phyloP scores from a whole-genome alignment of 805 yeast species.

The Tetrapisispora pingtungensis region DNA sequence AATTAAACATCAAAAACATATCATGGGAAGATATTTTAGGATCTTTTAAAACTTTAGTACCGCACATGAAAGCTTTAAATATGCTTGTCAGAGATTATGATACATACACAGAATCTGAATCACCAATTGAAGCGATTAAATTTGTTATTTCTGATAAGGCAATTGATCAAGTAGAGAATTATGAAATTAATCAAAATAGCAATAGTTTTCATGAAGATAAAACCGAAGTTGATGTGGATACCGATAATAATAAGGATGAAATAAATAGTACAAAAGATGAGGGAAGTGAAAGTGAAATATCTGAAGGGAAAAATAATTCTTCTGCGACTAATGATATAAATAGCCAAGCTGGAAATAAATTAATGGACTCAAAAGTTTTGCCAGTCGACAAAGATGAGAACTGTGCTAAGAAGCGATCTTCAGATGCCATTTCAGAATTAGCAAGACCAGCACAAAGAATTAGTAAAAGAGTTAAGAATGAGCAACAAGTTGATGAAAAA shows the following conservation, averaged over 20 bases:
- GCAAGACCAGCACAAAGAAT: constrained; percentile 26
- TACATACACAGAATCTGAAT: constrained; percentile 41
- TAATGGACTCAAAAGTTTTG: too few relatives aligned
- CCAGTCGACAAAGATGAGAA: neutral
- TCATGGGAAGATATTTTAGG: constrained; percentile 25
- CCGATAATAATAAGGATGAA: neutral
- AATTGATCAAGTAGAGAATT: neutral
- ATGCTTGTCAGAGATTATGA: constrained; percentile 35
- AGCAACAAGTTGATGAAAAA: constrained; percentile 14
- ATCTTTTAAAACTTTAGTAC: constrained; percentile 22
- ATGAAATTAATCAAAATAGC: neutral
- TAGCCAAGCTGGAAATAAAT: too few relatives aligned
- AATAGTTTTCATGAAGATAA: neutral
- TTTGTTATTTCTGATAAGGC: constrained; percentile 20
- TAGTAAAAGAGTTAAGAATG: constrained; percentile 34
- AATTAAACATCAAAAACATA: constrained; percentile 14
- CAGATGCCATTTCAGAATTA: constrained; percentile 10
- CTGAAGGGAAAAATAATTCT: too few relatives aligned
- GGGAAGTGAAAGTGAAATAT: neutral
- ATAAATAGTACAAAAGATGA: neutral
- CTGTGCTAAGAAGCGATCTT: constrained; percentile 8
- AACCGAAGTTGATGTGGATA: neutral
- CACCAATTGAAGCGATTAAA: constrained; percentile 37
- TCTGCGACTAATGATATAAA: too few relatives aligned
- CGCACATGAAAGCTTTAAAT: constrained; percentile 31